Evolutionary conservation across 2,329 filamentous ascomycete genomes (phyloP), one percentile per base, ranked within the genome.

Genomic region (Dothideomycetes sp.): DNA sequence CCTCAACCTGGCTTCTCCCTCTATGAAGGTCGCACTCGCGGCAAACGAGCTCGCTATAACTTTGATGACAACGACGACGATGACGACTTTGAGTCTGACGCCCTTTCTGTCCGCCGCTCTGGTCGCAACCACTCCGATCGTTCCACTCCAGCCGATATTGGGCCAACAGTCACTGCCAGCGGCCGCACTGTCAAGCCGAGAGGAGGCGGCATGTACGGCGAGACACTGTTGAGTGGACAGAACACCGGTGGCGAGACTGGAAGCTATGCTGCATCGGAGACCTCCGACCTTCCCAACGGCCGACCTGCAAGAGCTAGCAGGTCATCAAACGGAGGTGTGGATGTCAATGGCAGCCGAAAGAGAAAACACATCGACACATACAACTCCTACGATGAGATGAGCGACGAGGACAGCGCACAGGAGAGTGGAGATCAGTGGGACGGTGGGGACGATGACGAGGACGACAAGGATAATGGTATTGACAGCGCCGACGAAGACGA

Each of bases 21-120:
- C 42, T 98, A 98, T 59, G 91, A 98, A 65, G 91, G 91, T 36
- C 84, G 91, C 38, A 98, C 93, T 4, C 79, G 91, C 43, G 91
- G 91, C 41, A 96, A 98, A 68, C 83, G 89, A 45, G 83, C 94
- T 64, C 93, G 88, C 61, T 98, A 98, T 56, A 98, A 86, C 0
- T 98, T 84, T 56, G 93, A 87, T 0, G 88, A 95, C 38, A 85
- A 93, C 17, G 85, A 93, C 49, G 81, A 81, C 27, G 77, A 80
- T 34, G 69, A 64, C 37, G 73, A 69, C 41, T 75, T 75, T n/a
- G 75, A 80, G 54, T 79, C 79, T 57, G 88, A 68, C 44, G 64
- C 65, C 14, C 75, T 79, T 5, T 85, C 84, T 10, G 73, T 77
- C 14, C 78, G 74, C 33, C 66, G 70, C 34, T 79, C 75, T 4